Evolutionary conservation across 805 yeast species (phyloP), one percentile per base, ranked within the genome.

Genomic region (Candida xyloterini): DNA sequence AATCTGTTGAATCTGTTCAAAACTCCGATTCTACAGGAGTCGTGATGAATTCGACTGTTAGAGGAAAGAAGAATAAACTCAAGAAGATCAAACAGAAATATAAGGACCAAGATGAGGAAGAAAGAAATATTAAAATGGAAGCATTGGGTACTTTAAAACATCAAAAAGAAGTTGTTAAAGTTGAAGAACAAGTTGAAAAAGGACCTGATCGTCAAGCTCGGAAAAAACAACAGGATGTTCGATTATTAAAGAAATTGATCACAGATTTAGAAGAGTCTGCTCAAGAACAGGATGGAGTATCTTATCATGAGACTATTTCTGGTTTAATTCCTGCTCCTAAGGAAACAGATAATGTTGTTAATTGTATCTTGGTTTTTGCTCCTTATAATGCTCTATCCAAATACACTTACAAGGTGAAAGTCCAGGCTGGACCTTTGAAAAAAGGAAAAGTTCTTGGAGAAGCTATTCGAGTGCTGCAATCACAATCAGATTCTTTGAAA

Each of bases 71-170:
- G 55, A 83, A 84, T 27, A 89, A 89, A 56, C 55, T 84, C 62
- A 87, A 84, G 68, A 89, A 86, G 56, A 84, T 88, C 40, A 82
- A 82, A 28, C 71, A 76, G 44, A 91, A 90, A 56, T 91, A 91
- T 55, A 87, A 81, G 3, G 89, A 84, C 44, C 98, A 91, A 63
- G 98, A 91, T 58, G 96, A 87, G 37, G 93, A 85, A 41, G 98
- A 91, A 53, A 74, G 89, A 40, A 53, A 63, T 32, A 52, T 82
- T 41, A 73, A 95, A 48, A 79, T 91, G 84, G 79, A 83, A 43
- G 85, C 84, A 2, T 65, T 91, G 29, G 98, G 98, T 4, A 85
- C 95, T 0, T 67, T 86, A 55, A 88, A 87, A 49, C 79, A 76
- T 47, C 67, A 73, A 35, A 35, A 48, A 18, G 29, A 29, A 7